Conservation (phyloP, 805 yeast species). For the Lipomyces kockii region DNA sequence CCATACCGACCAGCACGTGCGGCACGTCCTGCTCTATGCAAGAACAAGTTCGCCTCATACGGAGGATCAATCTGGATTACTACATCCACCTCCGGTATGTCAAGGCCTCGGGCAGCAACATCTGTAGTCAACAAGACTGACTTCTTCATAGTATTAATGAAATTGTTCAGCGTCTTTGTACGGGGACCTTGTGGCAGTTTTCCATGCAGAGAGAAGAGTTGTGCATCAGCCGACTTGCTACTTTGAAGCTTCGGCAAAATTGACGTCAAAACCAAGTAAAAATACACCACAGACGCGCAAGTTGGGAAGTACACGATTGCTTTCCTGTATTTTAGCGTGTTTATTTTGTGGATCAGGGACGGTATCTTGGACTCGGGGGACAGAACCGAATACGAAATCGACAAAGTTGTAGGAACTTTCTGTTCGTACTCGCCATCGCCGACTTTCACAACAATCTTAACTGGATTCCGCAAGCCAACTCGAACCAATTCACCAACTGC, state of each 20-base stretch:
- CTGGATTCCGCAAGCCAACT: conserved; percentile 93
- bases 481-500: conserved; percentile 80
- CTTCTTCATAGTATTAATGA: conserved; percentile 51
- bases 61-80: conserved; percentile 97
- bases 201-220: conserved; percentile 83
- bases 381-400: conserved; percentile 62
- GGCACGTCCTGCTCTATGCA: conserved; percentile 94
- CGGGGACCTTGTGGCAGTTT: conserved; percentile 83
- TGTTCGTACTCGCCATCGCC: conserved; percentile 43
- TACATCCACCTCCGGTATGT: conserved; percentile 90
- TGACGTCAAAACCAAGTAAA: conserved; percentile 55
- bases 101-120: conserved; percentile 98
- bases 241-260: conserved; percentile 29
- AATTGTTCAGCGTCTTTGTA: conserved; percentile 67
- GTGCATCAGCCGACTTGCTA: conserved; percentile 42
- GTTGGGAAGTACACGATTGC: conserved; percentile 93
- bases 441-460: conserved; percentile 76
- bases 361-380: conserved; percentile 67
- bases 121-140: conserved; percentile 83
- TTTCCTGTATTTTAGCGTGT: conserved; percentile 65
- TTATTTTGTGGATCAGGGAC: conserved; percentile 57
- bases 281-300: conserved; percentile 79
- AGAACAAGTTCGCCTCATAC: conserved; percentile 84
- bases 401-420: conserved; percentile 65
- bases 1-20: conserved; percentile 91